These are phyloP conservation scores for Mucor irregularis DNA, from an alignment of 371 early-diverging fungal genomes.

Conservation along the genomic window DNA sequence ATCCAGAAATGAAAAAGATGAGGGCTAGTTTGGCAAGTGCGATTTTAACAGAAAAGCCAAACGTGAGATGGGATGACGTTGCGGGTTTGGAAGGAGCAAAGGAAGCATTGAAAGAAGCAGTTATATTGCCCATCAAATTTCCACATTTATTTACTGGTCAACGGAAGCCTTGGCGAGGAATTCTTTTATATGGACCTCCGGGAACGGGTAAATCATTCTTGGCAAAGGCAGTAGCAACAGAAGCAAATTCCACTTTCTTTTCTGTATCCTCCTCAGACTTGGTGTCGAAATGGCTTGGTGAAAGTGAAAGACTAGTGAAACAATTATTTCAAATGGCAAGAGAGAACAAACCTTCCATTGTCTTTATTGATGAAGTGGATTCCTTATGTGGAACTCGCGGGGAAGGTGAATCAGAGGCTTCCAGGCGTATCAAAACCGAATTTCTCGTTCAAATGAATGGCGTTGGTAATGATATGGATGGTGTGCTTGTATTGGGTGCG, in stretches of 20 bases:
- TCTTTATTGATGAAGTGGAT: constrained; percentile 98
- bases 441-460: constrained; percentile 99
- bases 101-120: constrained; percentile 97
- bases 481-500: constrained; percentile 93
- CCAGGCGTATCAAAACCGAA: constrained; percentile 89
- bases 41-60: constrained; percentile 93
- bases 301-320: constrained; percentile 92
- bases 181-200: constrained; percentile 98
- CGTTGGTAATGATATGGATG: constrained; percentile 92
- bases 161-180: constrained; percentile 97
- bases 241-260: constrained; percentile 94
- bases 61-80: constrained; percentile 96
- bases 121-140: constrained; percentile 97
- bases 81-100: constrained; percentile 98
- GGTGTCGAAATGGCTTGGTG: constrained; percentile 98
- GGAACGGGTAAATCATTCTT: constrained; percentile 98
- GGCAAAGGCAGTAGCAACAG: constrained; percentile 97
- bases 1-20: constrained; percentile 92
- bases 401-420: constrained; percentile 96
- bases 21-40: constrained; percentile 82
- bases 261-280: constrained; percentile 94
- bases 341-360: constrained; percentile 90
- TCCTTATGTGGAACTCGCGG: constrained; percentile 92
- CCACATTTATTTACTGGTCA: constrained; percentile 94
- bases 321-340: constrained; percentile 94